A percentile compares a stretch with the other conserved stretches of the same genome.
These are phyloP conservation scores for Colletotrichum lini DNA, from an alignment of 2,329 filamentous ascomycete genomes.

Conservation along the genomic window DNA sequence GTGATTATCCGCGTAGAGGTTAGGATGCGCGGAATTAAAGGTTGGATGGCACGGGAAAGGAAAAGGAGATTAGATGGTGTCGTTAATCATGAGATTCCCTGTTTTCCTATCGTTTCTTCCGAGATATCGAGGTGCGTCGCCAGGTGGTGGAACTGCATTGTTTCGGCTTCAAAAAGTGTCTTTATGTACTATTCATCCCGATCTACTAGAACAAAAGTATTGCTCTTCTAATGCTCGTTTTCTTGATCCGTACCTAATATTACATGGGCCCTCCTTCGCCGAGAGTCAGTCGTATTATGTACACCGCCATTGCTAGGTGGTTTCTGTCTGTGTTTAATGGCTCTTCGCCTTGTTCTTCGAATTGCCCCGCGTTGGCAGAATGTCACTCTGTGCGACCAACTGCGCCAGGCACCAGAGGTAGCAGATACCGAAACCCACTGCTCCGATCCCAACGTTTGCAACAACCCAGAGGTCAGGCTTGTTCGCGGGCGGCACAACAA, in stretches of 20 bases:
- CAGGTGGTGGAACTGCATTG: constrained; percentile 31
- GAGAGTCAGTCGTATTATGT: constrained; percentile 15
- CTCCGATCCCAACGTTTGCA: constrained; percentile 88
- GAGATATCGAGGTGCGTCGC: constrained; percentile 28
- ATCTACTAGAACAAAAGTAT: neutral
- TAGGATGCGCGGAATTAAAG: too few species aligned
- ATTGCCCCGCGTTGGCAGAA: constrained; percentile 52
- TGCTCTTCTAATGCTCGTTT: constrained; percentile 17
- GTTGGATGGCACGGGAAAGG: neutral
- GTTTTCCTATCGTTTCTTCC: constrained; percentile 15
- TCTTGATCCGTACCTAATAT: neutral
- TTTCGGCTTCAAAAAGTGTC: constrained; percentile 22
- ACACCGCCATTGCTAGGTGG: constrained; percentile 31
- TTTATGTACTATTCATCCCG: constrained; percentile 11
- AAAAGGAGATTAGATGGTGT: constrained; percentile 17
- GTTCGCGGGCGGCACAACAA: constrained; percentile 75
- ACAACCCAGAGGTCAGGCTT: constrained; percentile 98
- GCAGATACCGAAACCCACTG: constrained; percentile 86
- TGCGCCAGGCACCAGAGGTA: constrained; percentile 93
- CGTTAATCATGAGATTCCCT: constrained; percentile 33
- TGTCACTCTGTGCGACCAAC: constrained; percentile 71
- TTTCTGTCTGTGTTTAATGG: constrained; percentile 21
- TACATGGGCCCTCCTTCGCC: constrained; percentile 20
- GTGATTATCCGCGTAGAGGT: constrained; percentile 45
- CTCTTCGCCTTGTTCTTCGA: constrained; percentile 35